Conservation (phyloP, 768 basidiomycete genomes). For the Phaeotremella skinneri region DNA sequence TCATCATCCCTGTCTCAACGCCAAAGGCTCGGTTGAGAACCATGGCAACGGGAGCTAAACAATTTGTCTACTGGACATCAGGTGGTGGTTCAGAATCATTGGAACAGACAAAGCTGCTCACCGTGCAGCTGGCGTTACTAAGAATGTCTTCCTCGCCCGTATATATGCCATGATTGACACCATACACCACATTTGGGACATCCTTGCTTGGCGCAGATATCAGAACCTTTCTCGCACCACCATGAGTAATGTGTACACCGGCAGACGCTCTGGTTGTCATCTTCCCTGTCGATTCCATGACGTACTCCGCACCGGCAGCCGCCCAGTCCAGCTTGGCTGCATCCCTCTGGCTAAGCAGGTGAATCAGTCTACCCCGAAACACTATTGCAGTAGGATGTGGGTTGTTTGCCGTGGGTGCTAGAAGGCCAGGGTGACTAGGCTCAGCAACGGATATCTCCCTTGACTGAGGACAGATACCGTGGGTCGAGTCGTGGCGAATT, state of each 20-base stretch:
- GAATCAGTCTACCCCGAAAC: slow-evolving; percentile 38
- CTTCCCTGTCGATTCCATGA: slow-evolving; percentile 51
- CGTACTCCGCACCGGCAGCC: slow-evolving; percentile 45
- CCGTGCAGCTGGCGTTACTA: slow-evolving; percentile 51
- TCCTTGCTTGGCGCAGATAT: slow-evolving; percentile 51
- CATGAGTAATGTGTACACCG: slow-evolving; percentile 39
- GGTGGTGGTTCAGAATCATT: neutral
- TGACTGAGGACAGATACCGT: slow-evolving; percentile 38
- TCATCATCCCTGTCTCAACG: slow-evolving; percentile 52
- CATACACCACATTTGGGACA: slow-evolving; percentile 46
- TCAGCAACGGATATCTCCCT: slow-evolving; percentile 33
- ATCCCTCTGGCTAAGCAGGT: slow-evolving; percentile 46
- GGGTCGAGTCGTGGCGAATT: slow-evolving; percentile 51
- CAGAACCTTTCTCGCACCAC: slow-evolving; percentile 49
- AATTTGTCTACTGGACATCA: slow-evolving; percentile 45
- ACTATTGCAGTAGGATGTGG: slow-evolving; percentile 32
- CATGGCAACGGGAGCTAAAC: slow-evolving; percentile 51
- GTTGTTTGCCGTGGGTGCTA: slow-evolving; percentile 29
- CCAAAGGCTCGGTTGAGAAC: slow-evolving; percentile 49
- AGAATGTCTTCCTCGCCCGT: slow-evolving; percentile 37
- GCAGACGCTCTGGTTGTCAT: slow-evolving; percentile 42
- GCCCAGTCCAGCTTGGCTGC: slow-evolving; percentile 47
- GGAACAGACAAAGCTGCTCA: slow-evolving; percentile 19
- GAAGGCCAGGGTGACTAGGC: slow-evolving; percentile 25
- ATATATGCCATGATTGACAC: slow-evolving; percentile 49